These are phyloP conservation scores for Cercospora nicotianae DNA, from an alignment of 2,329 filamentous ascomycete genomes.

Conservation along the genomic window DNA sequence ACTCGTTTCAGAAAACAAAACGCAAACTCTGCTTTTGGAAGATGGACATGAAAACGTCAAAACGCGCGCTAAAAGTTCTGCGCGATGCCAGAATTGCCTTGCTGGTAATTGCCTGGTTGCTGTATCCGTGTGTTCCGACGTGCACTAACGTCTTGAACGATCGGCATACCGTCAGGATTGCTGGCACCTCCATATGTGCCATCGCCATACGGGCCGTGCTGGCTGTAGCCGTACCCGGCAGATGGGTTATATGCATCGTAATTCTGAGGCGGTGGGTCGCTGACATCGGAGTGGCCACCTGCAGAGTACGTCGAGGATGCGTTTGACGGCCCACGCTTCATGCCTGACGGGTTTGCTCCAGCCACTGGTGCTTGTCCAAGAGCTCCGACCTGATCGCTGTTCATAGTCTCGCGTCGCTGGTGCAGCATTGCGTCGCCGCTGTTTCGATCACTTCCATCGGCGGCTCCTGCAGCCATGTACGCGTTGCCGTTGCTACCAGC, in stretches of 20 bases:
- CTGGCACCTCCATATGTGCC: slow-evolving; percentile 54
- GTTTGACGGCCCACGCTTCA: slow-evolving; percentile 88
- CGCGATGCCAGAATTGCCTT: slow-evolving; percentile 86
- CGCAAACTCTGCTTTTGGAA: slow-evolving; percentile 14
- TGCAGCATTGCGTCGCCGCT: slow-evolving; percentile 60
- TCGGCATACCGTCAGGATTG: slow-evolving; percentile 60
- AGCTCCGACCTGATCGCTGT: slow-evolving; percentile 66
- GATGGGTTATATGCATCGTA: slow-evolving; percentile 36
- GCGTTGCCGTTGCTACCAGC: slow-evolving; percentile 52
- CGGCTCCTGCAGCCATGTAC: slow-evolving; percentile 53
- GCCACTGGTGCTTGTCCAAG: slow-evolving; percentile 69
- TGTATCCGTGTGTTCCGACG: slow-evolving; percentile 93
- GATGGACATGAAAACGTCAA: slow-evolving; percentile 6
- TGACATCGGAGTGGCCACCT: slow-evolving; percentile 68
- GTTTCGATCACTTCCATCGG: slow-evolving; percentile 58
- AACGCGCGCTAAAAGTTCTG: slow-evolving; percentile 74
- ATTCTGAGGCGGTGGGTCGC: slow-evolving; percentile 45
- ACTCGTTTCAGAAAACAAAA: slow-evolving; percentile 2
- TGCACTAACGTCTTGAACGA: slow-evolving; percentile 91
- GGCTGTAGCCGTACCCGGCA: slow-evolving; percentile 56
- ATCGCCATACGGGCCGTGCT: slow-evolving; percentile 56
- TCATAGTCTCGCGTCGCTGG: slow-evolving; percentile 52
- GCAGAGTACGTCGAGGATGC: slow-evolving; percentile 94
- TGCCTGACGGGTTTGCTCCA: slow-evolving; percentile 61
- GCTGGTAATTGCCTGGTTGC: slow-evolving; percentile 82